phyloP scores from a whole-genome alignment of 2,329 filamentous ascomycete genomes.

The Phialophora verrucosa region DNA sequence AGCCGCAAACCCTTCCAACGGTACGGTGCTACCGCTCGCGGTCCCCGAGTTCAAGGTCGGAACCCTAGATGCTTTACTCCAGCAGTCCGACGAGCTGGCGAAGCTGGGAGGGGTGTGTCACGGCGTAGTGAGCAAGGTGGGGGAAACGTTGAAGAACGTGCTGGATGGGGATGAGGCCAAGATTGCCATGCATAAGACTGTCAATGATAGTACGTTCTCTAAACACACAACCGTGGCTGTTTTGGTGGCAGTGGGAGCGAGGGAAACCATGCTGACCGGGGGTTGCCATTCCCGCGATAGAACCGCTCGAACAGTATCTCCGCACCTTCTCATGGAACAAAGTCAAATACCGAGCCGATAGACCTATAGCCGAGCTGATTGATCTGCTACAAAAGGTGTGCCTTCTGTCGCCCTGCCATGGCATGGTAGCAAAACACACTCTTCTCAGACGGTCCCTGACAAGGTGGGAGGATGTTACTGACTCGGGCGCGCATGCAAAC shows the following conservation, averaged over 20 bases:
- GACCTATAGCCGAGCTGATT: conserved; percentile 83
- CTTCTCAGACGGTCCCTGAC: too few species aligned
- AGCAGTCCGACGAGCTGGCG: conserved; percentile 91
- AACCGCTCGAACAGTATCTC: conserved; percentile 94
- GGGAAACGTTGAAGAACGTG: conserved; percentile 80
- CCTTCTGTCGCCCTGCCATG: not conserved
- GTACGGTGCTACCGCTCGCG: conserved; percentile 74
- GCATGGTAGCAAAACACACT: not conserved
- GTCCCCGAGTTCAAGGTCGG: conserved; percentile 98
- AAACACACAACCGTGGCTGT: not conserved
- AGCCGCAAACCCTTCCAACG: conserved; percentile 75
- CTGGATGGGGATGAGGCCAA: conserved; percentile 85
- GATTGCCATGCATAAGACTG: conserved; percentile 83
- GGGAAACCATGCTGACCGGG: conserved; percentile 17
- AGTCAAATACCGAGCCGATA: conserved; percentile 93
- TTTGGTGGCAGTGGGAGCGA: not conserved
- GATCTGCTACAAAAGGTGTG: conserved; percentile 83
- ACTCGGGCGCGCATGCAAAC: conserved; percentile 5
- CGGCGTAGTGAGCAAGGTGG: conserved; percentile 83
- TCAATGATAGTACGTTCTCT: conserved; percentile 81
- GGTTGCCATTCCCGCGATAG: conserved; percentile 56
- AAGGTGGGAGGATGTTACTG: not conserved
- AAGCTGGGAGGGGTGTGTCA: conserved; percentile 85
- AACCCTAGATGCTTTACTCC: conserved; percentile 89
- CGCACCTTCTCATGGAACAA: conserved; percentile 94